Percentiles rank a stretch among this genome's conserved stretches.
phyloP scores from a whole-genome alignment of 2,329 filamentous ascomycete genomes.

The Chaetomium strumarium region DNA sequence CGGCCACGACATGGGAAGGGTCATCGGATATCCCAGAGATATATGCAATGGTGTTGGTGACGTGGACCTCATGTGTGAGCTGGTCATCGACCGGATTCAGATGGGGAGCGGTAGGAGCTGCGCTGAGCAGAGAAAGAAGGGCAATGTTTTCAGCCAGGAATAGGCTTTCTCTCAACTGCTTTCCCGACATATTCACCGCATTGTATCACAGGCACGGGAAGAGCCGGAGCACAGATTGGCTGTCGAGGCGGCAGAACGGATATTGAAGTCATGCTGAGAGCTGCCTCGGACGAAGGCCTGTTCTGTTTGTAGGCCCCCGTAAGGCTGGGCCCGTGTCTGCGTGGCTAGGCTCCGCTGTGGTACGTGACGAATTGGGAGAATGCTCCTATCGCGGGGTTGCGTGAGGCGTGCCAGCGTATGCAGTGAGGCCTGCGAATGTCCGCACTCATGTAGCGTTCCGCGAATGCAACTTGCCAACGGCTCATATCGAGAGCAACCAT shows the following conservation, averaged over 20 bases:
- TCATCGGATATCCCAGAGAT: constrained; percentile 18
- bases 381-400: constrained; percentile 9
- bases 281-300: not conserved
- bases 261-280: not conserved
- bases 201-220: not conserved
- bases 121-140: constrained; percentile 11
- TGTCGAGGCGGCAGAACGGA: not conserved
- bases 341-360: constrained; percentile 1
- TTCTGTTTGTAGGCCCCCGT: not conserved
- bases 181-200: constrained; percentile 1
- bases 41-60: constrained; percentile 16
- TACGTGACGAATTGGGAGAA: not conserved
- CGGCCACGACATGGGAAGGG: constrained; percentile 15
- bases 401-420: not conserved
- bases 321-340: not conserved
- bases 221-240: not conserved
- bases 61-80: constrained; percentile 9
- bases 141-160: constrained; percentile 16
- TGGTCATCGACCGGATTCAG: constrained; percentile 5
- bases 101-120: not conserved
- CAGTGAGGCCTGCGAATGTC: constrained; percentile 16
- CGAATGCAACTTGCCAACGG: not conserved
- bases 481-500: not conserved
- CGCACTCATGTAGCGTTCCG: not conserved
- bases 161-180: not conserved